A percentile compares a stretch with the other conserved stretches of the same genome.
phyloP scores from a whole-genome alignment of 495 filamentous ascomycete genomes.

The Xylaria scruposa region DNA sequence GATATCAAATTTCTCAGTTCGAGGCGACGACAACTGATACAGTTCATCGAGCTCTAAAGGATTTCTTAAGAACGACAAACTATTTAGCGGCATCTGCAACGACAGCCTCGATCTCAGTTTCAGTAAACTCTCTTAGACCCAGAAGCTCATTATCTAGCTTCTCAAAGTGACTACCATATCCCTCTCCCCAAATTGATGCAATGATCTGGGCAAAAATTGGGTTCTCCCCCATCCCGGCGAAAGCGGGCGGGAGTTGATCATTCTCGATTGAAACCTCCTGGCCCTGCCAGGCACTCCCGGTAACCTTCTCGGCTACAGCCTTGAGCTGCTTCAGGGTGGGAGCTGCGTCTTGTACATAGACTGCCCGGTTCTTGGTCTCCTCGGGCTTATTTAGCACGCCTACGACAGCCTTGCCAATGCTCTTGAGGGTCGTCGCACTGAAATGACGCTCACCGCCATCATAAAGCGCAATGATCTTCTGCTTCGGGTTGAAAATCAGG shows the following conservation, averaged over 20 bases:
- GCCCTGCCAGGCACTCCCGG: slow-evolving; percentile 41
- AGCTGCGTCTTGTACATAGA: slow-evolving; percentile 48
- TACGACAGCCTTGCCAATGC: slow-evolving; percentile 50
- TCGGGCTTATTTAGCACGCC: slow-evolving; percentile 52
- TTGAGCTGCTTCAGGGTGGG: slow-evolving; percentile 55
- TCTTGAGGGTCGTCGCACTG: slow-evolving; percentile 48
- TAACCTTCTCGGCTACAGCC: slow-evolving; percentile 48
- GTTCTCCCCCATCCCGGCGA: slow-evolving; percentile 39
- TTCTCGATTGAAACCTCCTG: slow-evolving; percentile 29
- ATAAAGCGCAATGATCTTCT: slow-evolving; percentile 46
- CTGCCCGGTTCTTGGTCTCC: slow-evolving; percentile 54
- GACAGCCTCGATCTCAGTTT: slow-evolving; percentile 31
- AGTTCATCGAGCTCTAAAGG: neutral
- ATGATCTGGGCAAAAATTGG: slow-evolving; percentile 36
- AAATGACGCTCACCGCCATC: slow-evolving; percentile 55
- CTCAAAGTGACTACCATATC: slow-evolving; percentile 39
- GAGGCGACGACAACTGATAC: neutral
- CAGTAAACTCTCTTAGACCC: slow-evolving; percentile 36
- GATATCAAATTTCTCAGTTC: neutral
- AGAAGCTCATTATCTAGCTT: slow-evolving; percentile 40
- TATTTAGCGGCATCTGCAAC: slow-evolving; percentile 15
- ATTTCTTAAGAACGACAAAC: neutral
- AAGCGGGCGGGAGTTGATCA: slow-evolving; percentile 38
- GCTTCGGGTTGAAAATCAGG: slow-evolving; percentile 48
- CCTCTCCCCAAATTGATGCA: slow-evolving; percentile 51